Percentiles rank a stretch among this genome's conserved stretches.
Conservation (phyloP, 306 rosid genomes). For the Cicer chorassanicum region DNA sequence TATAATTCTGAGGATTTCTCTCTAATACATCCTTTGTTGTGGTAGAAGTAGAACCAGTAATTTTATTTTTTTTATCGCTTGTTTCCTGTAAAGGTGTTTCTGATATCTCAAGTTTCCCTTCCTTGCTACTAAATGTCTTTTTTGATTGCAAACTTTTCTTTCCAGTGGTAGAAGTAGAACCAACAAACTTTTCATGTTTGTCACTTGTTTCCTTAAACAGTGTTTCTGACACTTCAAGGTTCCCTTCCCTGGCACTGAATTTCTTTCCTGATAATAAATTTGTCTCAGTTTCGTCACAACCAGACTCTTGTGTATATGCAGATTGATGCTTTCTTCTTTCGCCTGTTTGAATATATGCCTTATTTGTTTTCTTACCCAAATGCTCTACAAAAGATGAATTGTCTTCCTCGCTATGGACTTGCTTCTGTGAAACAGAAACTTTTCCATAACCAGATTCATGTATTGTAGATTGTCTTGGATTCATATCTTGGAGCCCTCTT, state of each 20-base stretch:
- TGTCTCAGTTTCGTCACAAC: constrained; percentile 45
- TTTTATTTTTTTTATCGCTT: constrained; percentile 43
- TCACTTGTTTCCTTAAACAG: constrained; percentile 49
- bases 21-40: constrained; percentile 45
- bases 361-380: constrained; percentile 49
- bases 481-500: constrained; percentile 54
- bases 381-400: constrained; percentile 47
- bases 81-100: constrained; percentile 49
- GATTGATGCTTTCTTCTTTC: constrained; percentile 53
- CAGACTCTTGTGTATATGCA: constrained; percentile 47
- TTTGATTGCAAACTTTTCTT: constrained; percentile 48
- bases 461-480: constrained; percentile 44
- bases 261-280: constrained; percentile 41
- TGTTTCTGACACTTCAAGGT: constrained; percentile 51
- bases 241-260: constrained; percentile 49
- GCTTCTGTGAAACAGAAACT: constrained; percentile 59
- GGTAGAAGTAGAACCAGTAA: constrained; percentile 41
- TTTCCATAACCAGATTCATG: constrained; percentile 50
- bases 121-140: constrained; percentile 46
- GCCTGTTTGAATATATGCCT: constrained; percentile 51
- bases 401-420: constrained; percentile 51
- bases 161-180: constrained; percentile 38
- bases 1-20: constrained; percentile 49
- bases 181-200: constrained; percentile 43
- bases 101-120: constrained; percentile 51